Evolutionary conservation across 768 basidiomycete genomes (phyloP), one percentile per base, ranked within the genome.

Genomic region (Nidularia pulvinata): DNA sequence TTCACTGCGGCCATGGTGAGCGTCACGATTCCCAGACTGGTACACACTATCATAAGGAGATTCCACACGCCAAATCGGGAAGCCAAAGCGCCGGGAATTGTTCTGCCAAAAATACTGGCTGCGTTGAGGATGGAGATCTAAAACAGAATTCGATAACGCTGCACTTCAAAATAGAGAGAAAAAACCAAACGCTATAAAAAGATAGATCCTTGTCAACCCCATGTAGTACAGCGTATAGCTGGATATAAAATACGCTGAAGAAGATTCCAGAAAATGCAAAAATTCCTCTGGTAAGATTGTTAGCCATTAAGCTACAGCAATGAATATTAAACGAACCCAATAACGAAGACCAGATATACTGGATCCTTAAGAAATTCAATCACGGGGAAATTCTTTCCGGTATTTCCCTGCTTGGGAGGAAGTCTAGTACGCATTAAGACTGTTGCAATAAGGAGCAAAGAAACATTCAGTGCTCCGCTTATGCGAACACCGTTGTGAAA

Each of bases 161-260:
- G 37, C 37, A 39, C 37, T 39, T 44, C 39, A 49, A 36, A 48
- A 16, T 30, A n/a, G 42, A 33, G 30, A 14, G 4, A 43, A 36
- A 32, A 55, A 48, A 6, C 25, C 34, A 30, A 46, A 85, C 84
- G 33, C 76, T 76, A 54, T 85, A 84, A 55, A 86, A 85, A 0
- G 84, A 80, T 4, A 86, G 67, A n/a, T 63, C 67, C 7, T 72
- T 62, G 13, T 68, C 62, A 37, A 81, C 69, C 1, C 77, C 76
- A 51, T 81, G 80, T 48, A 71, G 65, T 32, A 80, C 68, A 1
- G 83, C 73, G 53, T 80, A 76, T 10, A 85, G 63, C 56, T 86
- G 85, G 6, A 85, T 58, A 60, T 80, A 86, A 64, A 82, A 85
- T 14, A 82, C 68, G 0, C 83, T 82, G 46, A 73, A 81, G 54